Base-by-base conservation (phyloP, 2,329 filamentous ascomycete genomes). In the Paraphoma chrysanthemicola region DNA sequence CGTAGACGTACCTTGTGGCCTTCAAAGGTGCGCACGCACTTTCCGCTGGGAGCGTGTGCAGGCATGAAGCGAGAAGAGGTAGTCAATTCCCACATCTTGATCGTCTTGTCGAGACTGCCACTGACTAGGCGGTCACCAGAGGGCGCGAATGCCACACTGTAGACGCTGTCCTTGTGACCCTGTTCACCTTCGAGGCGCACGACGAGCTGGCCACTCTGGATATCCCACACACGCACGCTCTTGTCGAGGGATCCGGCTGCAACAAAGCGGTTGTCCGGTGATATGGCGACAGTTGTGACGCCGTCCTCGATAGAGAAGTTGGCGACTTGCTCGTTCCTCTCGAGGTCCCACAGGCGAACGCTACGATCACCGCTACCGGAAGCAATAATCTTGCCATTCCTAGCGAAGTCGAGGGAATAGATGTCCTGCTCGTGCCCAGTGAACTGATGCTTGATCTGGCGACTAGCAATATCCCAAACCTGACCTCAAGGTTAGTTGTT, bases 361-460 rank as follows among this genome's bases (percentile, higher is more conserved):
- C 93, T 97, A 67, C 95, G 86, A 71, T 99, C 95, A 54, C 95
- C 95, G 76, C 92, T 96, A 45, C 95, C 95, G 7, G 95, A 98
- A 6, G 94, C 95, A 69, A 99, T 98, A 55, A 93, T 93, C 51
- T 92, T 90, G 38, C 94, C 94, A 68, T 97, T 96, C 42, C 92
- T 89, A 31, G 94, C 91, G 77, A 97, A 99, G 78, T 98, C 95
- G 4, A 98, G 84, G 5, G 92, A 96, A 79, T 98, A 98, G 62
- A 99, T 99, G 66, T 99, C 95, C 78, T 99, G 94, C 78, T 99
- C 95, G 78, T 99, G 95, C 23, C 95, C 95, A n/a, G 89, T 85
- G 79, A 99, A 98, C 39, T 92, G 92, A 74, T 95, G 92, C 70
- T 93, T 91, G 74, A 99, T 98, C 8, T 87, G 88, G 67, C 92